Evolutionary conservation across 2,329 filamentous ascomycete genomes (phyloP), one percentile per base, ranked within the genome.

Genomic region (Claviceps maximensis): DNA sequence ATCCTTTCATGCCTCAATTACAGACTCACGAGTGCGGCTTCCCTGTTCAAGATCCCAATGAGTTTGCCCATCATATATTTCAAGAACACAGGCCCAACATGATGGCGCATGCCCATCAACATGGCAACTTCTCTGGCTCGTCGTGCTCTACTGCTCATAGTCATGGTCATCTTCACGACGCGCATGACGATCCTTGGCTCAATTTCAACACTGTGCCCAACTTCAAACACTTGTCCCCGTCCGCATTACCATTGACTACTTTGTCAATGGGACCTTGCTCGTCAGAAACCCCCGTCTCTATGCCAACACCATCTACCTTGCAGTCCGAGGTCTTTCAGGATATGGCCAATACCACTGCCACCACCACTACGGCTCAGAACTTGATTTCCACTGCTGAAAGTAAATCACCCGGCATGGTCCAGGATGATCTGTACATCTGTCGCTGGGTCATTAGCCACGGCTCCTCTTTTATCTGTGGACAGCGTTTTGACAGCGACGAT

Each of bases 401-500:
- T 50, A 59, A 57, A 31, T 52, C 51, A 4, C 55, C 58, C n/a
- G 52, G 53, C n/a, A 53, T 59, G 52, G 53, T 55, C 19, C 51
- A 56, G 3, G 57, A 62, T 1, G 58, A 63, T 23, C 61, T 66
- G 48, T 65, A 62, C 46, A 54, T 54, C 9, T 72, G 70, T 54
- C 62, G 60, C 23, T 72, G 69, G 70, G 54, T 59, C 3, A 50
- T 56, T 6, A 64, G 60, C 2, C 49, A 56, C 9, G 55, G 46
- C 6, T 50, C 27, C 17, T 12, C 47, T n/a, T 6, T 44, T 42
- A 51, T 65, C 10, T 73, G 71, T 51, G 62, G 60, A 9, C 56
- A 62, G 47, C 59, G 60, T 1, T 78, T 76, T 56, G 60, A 63
- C 1, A 66, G 70, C 27, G 68, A 76, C 17, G 71, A 75, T 47